Evolutionary conservation across 1,284 basidiomycete species (phyloP).

Genomic region (Chondrostereum purpureum): DNA sequence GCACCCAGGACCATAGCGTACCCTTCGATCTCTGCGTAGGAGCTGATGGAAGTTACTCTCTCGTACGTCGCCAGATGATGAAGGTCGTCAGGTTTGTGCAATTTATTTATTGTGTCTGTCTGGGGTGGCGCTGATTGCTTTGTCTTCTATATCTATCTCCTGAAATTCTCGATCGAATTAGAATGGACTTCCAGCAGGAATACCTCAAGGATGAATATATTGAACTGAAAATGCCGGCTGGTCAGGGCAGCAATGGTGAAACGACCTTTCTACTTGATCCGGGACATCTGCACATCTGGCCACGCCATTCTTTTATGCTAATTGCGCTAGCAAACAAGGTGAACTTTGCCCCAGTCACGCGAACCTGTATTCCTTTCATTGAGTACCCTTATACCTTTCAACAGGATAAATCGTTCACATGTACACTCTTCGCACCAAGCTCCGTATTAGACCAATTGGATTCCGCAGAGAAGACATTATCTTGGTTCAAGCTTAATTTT

Average conservation of each 20-base stretch:
- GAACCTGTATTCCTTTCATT: conserved; percentile 12
- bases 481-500: conserved; percentile 84
- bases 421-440: conserved; percentile 90
- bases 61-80: conserved; percentile 86
- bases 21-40: conserved; percentile 83
- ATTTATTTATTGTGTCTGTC: conserved; percentile 13
- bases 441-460: conserved; percentile 67
- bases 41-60: conserved; percentile 85
- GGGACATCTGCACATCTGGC: conserved; percentile 98
- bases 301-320: conserved; percentile 96
- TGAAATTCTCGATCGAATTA: conserved; percentile 26
- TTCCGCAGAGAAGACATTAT: conserved; percentile 52
- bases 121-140: conserved; percentile 9
- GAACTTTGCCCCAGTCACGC: conserved; percentile 18
- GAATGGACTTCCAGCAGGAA: conserved; percentile 90
- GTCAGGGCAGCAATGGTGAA: conserved; percentile 52
- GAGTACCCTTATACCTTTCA: conserved; percentile 17
- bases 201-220: conserved; percentile 96
- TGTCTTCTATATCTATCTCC: too few relatives aligned
- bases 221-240: conserved; percentile 92
- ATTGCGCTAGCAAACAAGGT: conserved; percentile 97
- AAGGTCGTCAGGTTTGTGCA: conserved; percentile 71
- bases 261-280: conserved; percentile 81
- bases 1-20: conserved; percentile 37
- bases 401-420: conserved; percentile 81